Percentiles rank a stretch among this genome's conserved stretches.
Evolutionary conservation across 2,329 filamentous ascomycete genomes (phyloP).

Genomic region (Aspergillus aculeatinus): DNA sequence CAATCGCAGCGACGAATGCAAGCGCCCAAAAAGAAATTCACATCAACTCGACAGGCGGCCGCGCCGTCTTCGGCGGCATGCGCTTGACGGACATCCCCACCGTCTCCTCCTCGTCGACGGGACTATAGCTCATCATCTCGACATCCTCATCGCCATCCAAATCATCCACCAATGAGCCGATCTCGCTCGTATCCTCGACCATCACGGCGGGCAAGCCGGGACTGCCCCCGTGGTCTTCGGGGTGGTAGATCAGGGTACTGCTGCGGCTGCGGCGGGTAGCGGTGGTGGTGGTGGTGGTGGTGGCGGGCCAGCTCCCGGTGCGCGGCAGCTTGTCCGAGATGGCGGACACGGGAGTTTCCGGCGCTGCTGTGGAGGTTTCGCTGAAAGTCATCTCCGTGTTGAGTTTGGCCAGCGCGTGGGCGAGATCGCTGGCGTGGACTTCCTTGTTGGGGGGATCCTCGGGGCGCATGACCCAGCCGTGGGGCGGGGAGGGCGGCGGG

Average conservation of each 20-base stretch:
- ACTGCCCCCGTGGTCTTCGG: conserved; percentile 60
- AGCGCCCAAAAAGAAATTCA: conserved; percentile 17
- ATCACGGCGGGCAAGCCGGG: conserved; percentile 62
- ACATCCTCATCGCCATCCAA: conserved; percentile 49
- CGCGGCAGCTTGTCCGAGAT: conserved; percentile 29
- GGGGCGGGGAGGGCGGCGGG: conserved; percentile 62
- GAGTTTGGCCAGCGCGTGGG: conserved; percentile 55
- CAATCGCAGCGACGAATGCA: neutral
- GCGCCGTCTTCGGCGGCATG: conserved; percentile 52
- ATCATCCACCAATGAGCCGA: conserved; percentile 17
- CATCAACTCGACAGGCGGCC: conserved; percentile 60
- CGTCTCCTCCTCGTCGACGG: neutral
- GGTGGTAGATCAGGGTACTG: conserved; percentile 63
- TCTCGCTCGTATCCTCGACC: conserved; percentile 58
- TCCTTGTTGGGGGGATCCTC: conserved; percentile 67
- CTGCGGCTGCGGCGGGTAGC: conserved; percentile 48
- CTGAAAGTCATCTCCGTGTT: conserved; percentile 24
- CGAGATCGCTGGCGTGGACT: conserved; percentile 63
- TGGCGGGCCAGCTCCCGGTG: conserved; percentile 30
- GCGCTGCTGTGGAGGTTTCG: neutral
- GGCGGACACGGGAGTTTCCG: conserved; percentile 38
- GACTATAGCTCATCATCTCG: conserved; percentile 39
- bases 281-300: conserved; percentile 19
- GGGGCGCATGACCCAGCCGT: conserved; percentile 63
- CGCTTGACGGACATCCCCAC: conserved; percentile 37